Base-by-base conservation (phyloP, 169 alveolate species). In the Plasmodium blacklocki region DNA sequence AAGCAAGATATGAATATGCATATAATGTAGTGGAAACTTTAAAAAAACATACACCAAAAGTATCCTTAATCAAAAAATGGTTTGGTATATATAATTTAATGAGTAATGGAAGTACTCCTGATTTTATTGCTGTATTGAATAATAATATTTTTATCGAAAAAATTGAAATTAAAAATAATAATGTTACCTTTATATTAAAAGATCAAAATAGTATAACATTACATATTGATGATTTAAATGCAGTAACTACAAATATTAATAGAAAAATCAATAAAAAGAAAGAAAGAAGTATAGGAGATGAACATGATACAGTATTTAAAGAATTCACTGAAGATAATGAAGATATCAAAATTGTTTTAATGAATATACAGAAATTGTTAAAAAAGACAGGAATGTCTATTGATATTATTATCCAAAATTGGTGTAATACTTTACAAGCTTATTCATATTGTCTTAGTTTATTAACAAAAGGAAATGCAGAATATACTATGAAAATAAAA, bases 61-160 rank as follows among this genome's bases (percentile, higher is more conserved):
- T 80, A 26, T 67, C 90, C 58, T 52, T 80, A 54, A 80, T 72
- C n/a, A 80, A 80, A 60, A 80, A 67, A 60, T 67, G 90, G 90
- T 43, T 80, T 14, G 90, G 90, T 68, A 72, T 54, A 62, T 80
- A 80, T 15, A 66, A 80, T 49, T 62, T 80, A 45, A 80, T 80
- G 90, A 80, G 90, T 15, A 80, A 80, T 32, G 90, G 90, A 80
- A 80, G 60, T n/a, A 58, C 90, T 21, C 90, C 90, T 19, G 90
- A 80, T 62, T 80, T 80, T 68, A 80, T 66, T 45, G 90, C 90
- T 1, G 56, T 66, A 19, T 59, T 80, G 63, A 80, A 32, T 6
- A 80, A 52, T 21, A 80, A 80, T 21, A 67, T 80, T 58, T 80
- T 67, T 49, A 80, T 80, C 43, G 90, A 80, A 5, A 80, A 80